Conservation (phyloP, 371 early-diverging fungal genomes). For the Chytridium lagenaria region DNA sequence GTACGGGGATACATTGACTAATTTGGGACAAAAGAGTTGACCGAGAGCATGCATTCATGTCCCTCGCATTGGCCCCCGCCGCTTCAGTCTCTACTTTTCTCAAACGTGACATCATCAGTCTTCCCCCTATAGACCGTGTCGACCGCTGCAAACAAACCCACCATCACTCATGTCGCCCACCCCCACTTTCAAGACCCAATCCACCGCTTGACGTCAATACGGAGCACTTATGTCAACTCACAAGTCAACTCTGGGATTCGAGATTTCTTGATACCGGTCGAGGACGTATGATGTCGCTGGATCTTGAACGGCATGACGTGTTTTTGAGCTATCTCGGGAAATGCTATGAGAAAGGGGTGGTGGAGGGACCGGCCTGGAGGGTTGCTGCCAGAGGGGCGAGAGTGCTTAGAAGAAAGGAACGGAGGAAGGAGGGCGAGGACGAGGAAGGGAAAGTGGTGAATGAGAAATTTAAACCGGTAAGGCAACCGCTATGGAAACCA, state of each 20-base stretch:
- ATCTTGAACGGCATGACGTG: not conserved
- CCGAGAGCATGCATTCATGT: not conserved
- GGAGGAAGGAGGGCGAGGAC: no score
- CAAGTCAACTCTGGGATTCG: not conserved
- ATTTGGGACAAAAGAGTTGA: not conserved
- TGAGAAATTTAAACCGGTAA: no score
- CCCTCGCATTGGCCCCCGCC: not conserved
- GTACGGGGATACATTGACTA: no score
- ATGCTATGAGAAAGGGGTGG: not conserved
- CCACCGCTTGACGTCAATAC: not conserved
- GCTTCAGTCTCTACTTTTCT: not conserved
- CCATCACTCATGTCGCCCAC: not conserved
- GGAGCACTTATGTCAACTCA: not conserved
- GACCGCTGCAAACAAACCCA: not conserved
- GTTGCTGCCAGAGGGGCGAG: no score
- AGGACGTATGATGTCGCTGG: not conserved
- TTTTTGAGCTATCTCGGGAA: not conserved
- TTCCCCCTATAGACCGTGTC: not conserved
- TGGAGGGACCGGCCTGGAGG: no score
- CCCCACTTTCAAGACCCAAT: not conserved
- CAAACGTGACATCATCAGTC: not conserved
- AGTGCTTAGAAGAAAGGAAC: no score
- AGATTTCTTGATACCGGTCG: not conserved
- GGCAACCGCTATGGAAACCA: not conserved
- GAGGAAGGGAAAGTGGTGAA: no score